Conservation (phyloP, 1,284 basidiomycete species). For the Schizophyllum amplum region DNA sequence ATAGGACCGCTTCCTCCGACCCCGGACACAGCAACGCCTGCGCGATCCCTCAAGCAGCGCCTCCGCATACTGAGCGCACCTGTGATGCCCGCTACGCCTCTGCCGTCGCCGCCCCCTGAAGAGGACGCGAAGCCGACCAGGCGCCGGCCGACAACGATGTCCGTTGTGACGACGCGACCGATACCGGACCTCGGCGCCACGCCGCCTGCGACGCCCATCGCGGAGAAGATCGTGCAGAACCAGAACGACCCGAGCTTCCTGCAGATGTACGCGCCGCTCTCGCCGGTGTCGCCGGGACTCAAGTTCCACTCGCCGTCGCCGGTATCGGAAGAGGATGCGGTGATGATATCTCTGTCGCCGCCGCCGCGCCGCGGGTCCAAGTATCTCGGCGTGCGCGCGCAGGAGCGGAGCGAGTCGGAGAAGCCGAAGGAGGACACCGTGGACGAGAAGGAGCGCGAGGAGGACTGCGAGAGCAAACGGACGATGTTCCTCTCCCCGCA, state of each 20-base stretch:
- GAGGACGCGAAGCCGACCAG: background rate
- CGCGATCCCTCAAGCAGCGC: conserved; percentile 9
- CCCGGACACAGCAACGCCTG: background rate
- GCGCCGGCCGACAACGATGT: background rate
- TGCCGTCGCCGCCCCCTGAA: background rate
- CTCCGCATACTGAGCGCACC: conserved; percentile 13
- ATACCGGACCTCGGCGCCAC: conserved; percentile 7
- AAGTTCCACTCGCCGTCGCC: conserved; percentile 23
- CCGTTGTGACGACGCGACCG: background rate
- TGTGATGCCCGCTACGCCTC: conserved; percentile 2
- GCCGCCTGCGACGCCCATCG: conserved; percentile 12
- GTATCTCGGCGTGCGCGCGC: conserved; percentile 18
- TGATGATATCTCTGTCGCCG: conserved; percentile 48
- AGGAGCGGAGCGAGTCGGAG: background rate
- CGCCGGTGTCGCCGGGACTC: conserved; percentile 21
- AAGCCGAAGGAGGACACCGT: background rate
- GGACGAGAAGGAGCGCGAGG: background rate
- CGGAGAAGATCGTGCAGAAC: conserved; percentile 44
- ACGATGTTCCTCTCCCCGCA: conserved; percentile 32
- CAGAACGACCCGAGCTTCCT: conserved; percentile 53
- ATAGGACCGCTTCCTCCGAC: conserved; percentile 6
- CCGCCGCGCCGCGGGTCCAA: conserved; percentile 52
- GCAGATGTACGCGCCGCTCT: conserved; percentile 36
- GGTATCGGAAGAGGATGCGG: conserved; percentile 28
- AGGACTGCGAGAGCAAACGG: conserved; percentile 17